Conservation (phyloP, 495 filamentous ascomycete genomes). For the Parathielavia hyrcaniae region DNA sequence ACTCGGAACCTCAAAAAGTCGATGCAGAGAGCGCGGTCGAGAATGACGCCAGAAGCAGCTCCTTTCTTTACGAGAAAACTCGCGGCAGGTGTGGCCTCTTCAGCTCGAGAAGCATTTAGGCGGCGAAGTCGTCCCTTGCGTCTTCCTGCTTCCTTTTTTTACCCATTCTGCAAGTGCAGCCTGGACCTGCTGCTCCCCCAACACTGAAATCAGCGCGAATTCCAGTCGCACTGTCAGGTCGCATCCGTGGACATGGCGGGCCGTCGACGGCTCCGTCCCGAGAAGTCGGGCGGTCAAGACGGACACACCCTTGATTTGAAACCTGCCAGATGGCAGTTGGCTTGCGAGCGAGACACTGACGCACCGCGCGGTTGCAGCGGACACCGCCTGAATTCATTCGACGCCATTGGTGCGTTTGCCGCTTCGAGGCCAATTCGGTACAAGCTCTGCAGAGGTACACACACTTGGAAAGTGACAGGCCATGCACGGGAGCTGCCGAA, state of each 20-base stretch:
- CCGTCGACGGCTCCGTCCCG: conserved; percentile 8
- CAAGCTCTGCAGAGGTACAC: conserved; percentile 10
- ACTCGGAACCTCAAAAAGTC: not conserved
- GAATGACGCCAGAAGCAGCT: not conserved
- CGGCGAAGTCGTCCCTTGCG: not conserved
- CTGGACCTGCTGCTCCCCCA: not conserved
- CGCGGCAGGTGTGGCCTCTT: not conserved
- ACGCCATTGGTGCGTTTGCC: conserved; percentile 17
- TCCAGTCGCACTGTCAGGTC: not conserved
- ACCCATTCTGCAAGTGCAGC: not conserved
- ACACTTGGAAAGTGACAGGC: not conserved
- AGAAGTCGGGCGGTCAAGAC: not conserved
- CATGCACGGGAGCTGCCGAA: not conserved
- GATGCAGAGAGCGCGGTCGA: not conserved
- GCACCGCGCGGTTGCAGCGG: conserved; percentile 3
- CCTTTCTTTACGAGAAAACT: not conserved
- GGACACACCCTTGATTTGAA: not conserved
- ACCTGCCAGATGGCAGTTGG: conserved; percentile 1
- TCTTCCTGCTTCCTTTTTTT: conserved; percentile 1
- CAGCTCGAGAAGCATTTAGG: not conserved
- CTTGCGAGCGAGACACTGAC: not conserved
- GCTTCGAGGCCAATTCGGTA: conserved; percentile 10
- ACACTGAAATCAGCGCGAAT: not conserved
- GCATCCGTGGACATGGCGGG: not conserved
- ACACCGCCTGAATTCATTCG: not conserved